These are phyloP conservation scores for Trichoderma lentiforme DNA, from an alignment of 2,329 filamentous ascomycete species.

Conservation along the genomic window DNA sequence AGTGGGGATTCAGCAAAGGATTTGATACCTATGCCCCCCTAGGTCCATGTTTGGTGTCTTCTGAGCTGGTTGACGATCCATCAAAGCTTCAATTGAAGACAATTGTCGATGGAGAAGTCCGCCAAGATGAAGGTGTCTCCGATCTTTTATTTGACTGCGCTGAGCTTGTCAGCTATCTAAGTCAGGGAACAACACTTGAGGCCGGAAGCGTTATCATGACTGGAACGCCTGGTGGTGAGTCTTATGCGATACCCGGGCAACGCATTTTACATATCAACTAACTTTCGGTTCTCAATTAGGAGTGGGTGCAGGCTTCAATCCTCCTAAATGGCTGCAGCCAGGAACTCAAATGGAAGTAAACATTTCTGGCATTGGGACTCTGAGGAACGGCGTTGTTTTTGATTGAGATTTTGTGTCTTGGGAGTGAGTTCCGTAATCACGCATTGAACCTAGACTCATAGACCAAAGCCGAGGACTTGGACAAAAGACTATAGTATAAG, in stretches of 20 bases:
- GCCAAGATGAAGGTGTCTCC: conserved; percentile 40
- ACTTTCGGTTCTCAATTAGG: conserved; percentile 21
- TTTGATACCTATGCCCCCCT: conserved; percentile 56
- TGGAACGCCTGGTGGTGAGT: conserved; percentile 41
- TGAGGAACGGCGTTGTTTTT: conserved; percentile 35
- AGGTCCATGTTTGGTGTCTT: conserved; percentile 46
- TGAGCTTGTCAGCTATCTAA: conserved; percentile 37
- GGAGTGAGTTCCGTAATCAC: no score
- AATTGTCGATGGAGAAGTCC: conserved; percentile 44
- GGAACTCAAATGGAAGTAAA: conserved; percentile 40
- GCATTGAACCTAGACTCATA: neutral
- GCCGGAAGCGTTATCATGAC: conserved; percentile 46
- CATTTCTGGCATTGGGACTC: conserved; percentile 40
- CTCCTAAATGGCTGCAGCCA: conserved; percentile 36
- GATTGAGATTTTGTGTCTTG: neutral
- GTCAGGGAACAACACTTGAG: conserved; percentile 41
- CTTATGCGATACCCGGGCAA: neutral
- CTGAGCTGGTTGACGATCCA: conserved; percentile 42
- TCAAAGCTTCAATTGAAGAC: conserved; percentile 42
- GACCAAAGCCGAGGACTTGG: neutral
- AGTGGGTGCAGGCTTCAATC: conserved; percentile 43
- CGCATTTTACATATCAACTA: neutral
- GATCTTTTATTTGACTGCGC: conserved; percentile 46
- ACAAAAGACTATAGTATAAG: neutral
- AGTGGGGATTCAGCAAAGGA: conserved; percentile 56